Conservation (phyloP, 2,329 filamentous ascomycete species). For the Ambrosiella cleistominuta region DNA sequence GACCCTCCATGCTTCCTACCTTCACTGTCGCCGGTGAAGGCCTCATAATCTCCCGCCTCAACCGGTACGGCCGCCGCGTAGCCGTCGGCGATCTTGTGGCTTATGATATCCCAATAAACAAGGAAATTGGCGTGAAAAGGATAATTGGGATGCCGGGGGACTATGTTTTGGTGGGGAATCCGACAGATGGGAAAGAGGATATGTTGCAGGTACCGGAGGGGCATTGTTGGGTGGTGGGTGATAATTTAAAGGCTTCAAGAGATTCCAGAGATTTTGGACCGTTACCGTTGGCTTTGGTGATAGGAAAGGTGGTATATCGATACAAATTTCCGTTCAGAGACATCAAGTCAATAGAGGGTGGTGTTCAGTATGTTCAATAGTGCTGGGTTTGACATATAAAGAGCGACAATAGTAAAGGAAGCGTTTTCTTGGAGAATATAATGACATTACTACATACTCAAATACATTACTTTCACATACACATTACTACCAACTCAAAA, state of each 20-base stretch:
- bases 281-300: slow-evolving; percentile 66
- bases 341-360: slow-evolving; percentile 30
- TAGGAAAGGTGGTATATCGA: slow-evolving; percentile 62
- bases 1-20: slow-evolving; percentile 82
- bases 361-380: slow-evolving; percentile 16
- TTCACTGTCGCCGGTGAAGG: slow-evolving; percentile 50
- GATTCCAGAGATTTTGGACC: slow-evolving; percentile 82
- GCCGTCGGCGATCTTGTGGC: slow-evolving; percentile 70
- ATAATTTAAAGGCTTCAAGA: slow-evolving; percentile 67
- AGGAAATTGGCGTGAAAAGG: slow-evolving; percentile 54
- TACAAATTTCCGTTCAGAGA: slow-evolving; percentile 27
- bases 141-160: slow-evolving; percentile 61
- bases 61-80: slow-evolving; percentile 47
- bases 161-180: slow-evolving; percentile 51
- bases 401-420: not conserved
- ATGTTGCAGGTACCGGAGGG: slow-evolving; percentile 63
- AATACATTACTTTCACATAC: too few relatives aligned
- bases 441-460: too few relatives aligned
- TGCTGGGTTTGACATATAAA: not conserved
- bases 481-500: too few relatives aligned
- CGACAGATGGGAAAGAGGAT: slow-evolving; percentile 21
- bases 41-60: slow-evolving; percentile 49
- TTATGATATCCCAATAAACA: slow-evolving; percentile 53
- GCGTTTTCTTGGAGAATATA: too few relatives aligned
- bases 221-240: slow-evolving; percentile 80